Evolutionary conservation across 768 basidiomycete genomes (phyloP).

Genomic region (Hericium rajendrae): DNA sequence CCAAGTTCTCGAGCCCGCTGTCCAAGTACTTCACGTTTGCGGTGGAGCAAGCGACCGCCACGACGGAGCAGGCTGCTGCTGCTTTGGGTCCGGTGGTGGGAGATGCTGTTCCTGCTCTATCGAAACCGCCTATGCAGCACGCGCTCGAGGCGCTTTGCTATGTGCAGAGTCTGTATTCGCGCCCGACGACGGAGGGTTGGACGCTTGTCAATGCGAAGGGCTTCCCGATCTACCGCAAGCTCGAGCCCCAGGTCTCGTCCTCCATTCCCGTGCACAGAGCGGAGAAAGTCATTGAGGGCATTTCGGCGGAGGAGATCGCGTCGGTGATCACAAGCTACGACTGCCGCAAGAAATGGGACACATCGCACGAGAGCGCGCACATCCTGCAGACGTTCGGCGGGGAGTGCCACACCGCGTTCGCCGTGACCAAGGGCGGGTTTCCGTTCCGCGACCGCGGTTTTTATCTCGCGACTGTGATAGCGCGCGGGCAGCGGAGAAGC

Average conservation of each 20-base stretch:
- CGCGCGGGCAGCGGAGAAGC: constrained; percentile 32
- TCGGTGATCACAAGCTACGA: constrained; percentile 60
- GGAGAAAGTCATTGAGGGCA: constrained; percentile 85
- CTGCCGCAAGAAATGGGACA: constrained; percentile 80
- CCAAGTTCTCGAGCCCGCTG: constrained; percentile 61
- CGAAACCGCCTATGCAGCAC: constrained; percentile 67
- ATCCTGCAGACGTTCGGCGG: constrained; percentile 73
- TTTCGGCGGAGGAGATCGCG: constrained; percentile 86
- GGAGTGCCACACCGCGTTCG: constrained; percentile 48
- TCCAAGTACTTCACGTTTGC: constrained; percentile 65
- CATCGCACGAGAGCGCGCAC: constrained; percentile 62
- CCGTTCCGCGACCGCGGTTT: constrained; percentile 89
- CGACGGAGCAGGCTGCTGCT: constrained; percentile 71
- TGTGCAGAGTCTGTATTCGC: constrained; percentile 61
- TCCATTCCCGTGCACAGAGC: constrained; percentile 80
- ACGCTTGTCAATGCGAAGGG: constrained; percentile 67
- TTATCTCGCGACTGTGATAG: constrained; percentile 66
- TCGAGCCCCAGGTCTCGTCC: constrained; percentile 69
- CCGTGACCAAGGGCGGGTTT: constrained; percentile 69
- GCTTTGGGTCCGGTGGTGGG: constrained; percentile 47
- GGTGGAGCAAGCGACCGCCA: constrained; percentile 61
- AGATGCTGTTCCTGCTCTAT: constrained; percentile 38
- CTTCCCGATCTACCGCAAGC: constrained; percentile 63
- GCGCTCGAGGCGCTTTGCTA: constrained; percentile 77
- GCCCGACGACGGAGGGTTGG: constrained; percentile 56